Base-by-base conservation (phyloP, 805 yeast genomes). In the Pichia rugopelliculosa region DNA sequence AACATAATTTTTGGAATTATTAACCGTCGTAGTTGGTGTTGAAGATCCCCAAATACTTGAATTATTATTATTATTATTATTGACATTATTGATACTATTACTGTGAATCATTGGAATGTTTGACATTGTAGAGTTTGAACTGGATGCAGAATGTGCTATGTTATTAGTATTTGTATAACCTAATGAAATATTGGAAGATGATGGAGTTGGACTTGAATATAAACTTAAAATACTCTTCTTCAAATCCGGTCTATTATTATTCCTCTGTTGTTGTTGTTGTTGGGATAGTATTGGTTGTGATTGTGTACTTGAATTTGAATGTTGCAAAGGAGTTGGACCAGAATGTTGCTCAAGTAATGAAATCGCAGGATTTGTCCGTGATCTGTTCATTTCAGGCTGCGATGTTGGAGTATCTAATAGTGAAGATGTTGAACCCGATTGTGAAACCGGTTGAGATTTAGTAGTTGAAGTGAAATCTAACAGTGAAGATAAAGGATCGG, bases 221-320 rank as follows among this genome's bases (percentile, higher is more conserved):
- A 93, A 73, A 22, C 97, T 88, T 50, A 93, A 68, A 50, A 93
- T 93, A 1, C 96, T 87, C 67, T 87, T 87, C 61, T 93, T 93
- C 64, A 93, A 74, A 59, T 91, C 97, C 3, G 93, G 91, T 59
- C 96, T 75, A 30, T 34, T 42, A 6, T 18, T n/a, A 17, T 26
- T 36, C 18, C 73, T 44, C 46, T 54, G 54, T 40, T 53, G 44
- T 37, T 50, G 53, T 21, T 41, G 51, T 47, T 36, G 60, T 44
- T 36, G 47, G n/a, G 24, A 30, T 11, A 12, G 24, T 23, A n/a
- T 15, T 2, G 34, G 18, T n/a, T 30, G 34, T n/a, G 34, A 30
- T n/a, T 30, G 34, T 6, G 34, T 30, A 30, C n/a, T 30, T n/a
- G 18, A 30, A n/a, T 30, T 30, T 4, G 34, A 30, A n/a, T 37